Percentiles rank a stretch among this genome's conserved stretches.
phyloP scores from a whole-genome alignment of 208 protist genomes.

The Perkinsela sp. region DNA sequence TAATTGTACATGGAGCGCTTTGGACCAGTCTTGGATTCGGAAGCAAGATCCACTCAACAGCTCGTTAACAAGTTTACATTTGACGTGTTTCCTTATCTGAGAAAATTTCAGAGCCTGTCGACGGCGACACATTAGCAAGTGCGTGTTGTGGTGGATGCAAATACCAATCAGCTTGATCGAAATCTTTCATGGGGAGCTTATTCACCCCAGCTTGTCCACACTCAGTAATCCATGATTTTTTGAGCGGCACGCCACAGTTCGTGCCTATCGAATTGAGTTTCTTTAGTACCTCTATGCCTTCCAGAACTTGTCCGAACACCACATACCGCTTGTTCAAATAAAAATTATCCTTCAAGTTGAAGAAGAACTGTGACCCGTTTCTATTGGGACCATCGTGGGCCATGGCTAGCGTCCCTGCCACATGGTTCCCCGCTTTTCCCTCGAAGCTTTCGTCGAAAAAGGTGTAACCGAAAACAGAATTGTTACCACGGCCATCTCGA shows the following conservation, averaged over 20 bases:
- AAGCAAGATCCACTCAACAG: too few species aligned
- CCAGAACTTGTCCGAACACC: constrained; percentile 55
- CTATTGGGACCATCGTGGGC: constrained; percentile 46
- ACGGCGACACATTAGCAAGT: neutral
- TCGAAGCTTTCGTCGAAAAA: constrained; percentile 77
- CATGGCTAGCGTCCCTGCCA: constrained; percentile 46
- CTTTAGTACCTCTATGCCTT: constrained; percentile 46
- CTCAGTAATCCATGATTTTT: constrained; percentile 46
- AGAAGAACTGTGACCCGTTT: constrained; percentile 72
- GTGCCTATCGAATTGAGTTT: constrained; percentile 23
- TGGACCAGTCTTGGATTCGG: too few species aligned
- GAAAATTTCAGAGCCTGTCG: too few species aligned
- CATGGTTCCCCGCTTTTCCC: constrained; percentile 55
- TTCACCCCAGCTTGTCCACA: constrained; percentile 39
- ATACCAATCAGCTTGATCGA: neutral
- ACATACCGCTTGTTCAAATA: constrained; percentile 66
- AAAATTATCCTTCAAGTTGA: constrained; percentile 36
- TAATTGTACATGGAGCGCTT: too few species aligned
- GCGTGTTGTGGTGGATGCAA: neutral
- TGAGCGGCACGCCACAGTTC: constrained; percentile 41
- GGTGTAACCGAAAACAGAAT: constrained; percentile 67
- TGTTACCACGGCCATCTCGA: constrained; percentile 65
- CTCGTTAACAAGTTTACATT: too few species aligned
- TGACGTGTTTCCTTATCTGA: too few species aligned
- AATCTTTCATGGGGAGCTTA: neutral